A percentile compares a stretch with the other conserved stretches of the same genome.
Conservation (phyloP, 2,329 filamentous ascomycete genomes). For the Fusarium sp. region DNA sequence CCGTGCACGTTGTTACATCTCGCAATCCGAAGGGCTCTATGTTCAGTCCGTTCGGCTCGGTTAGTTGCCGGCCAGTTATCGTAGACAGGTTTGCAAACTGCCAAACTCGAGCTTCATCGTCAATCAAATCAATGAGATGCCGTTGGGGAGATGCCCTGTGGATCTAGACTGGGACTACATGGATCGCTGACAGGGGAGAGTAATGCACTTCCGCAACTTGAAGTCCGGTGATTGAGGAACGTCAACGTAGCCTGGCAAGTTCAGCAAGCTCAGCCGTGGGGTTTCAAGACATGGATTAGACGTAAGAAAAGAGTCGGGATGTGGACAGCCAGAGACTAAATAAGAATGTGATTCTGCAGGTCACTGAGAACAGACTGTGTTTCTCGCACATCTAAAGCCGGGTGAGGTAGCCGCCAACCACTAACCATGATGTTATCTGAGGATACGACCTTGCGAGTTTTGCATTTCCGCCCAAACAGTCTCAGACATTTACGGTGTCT, state of each 20-base stretch:
- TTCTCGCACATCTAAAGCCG: constrained; percentile 39
- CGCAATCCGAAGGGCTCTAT: constrained; percentile 69
- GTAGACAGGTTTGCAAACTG: not conserved
- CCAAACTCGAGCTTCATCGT: not conserved
- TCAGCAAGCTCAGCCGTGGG: not conserved
- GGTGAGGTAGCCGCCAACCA: constrained; percentile 11
- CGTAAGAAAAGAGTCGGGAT: constrained; percentile 8
- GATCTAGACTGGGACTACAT: constrained; percentile 12
- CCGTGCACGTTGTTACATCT: constrained; percentile 67
- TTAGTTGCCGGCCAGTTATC: constrained; percentile 62
- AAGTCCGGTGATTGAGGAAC: constrained; percentile 26
- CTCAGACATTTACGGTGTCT: not conserved
- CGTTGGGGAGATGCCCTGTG: constrained; percentile 19
- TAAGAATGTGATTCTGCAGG: not conserved
- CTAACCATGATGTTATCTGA: not conserved
- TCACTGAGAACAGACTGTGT: not conserved
- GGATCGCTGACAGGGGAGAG: constrained; percentile 17
- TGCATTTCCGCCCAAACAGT: constrained; percentile 18
- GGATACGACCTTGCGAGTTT: constrained; percentile 7
- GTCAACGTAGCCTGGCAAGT: not conserved
- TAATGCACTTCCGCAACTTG: constrained; percentile 24
- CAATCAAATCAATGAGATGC: constrained; percentile 13
- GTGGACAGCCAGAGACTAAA: not conserved
- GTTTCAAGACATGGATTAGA: constrained; percentile 8
- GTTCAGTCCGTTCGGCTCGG: constrained; percentile 67